These are phyloP conservation scores for Chamaecyparis obtusa DNA, from an alignment of 75 land plant genomes.

Conservation along the genomic window DNA sequence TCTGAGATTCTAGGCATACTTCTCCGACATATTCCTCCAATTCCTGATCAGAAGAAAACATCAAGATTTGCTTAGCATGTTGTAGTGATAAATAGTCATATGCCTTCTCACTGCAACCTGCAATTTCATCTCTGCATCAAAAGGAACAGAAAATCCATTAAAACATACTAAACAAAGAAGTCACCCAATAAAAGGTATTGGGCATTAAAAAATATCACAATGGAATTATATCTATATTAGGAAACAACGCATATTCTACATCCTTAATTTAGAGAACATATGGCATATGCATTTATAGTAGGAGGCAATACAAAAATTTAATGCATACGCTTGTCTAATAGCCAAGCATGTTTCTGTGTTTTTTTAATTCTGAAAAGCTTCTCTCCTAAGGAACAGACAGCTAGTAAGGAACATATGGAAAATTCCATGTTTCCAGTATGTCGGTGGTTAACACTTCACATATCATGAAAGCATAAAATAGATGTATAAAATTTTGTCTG, in stretches of 20 bases:
- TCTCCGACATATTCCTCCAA: slow-evolving; percentile 54
- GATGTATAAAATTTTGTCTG: neutral
- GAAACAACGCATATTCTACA: neutral
- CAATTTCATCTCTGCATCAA: slow-evolving; percentile 80
- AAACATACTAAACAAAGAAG: neutral
- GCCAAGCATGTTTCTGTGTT: neutral
- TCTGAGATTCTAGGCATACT: slow-evolving; percentile 24
- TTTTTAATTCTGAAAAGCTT: neutral
- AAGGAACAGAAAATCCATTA: slow-evolving; percentile 7
- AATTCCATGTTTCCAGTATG: neutral
- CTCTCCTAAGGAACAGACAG: neutral
- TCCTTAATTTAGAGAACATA: too few species aligned
- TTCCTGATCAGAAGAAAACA: slow-evolving; percentile 68
- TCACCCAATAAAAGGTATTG: neutral
- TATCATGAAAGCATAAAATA: neutral
- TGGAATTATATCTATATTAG: neutral
- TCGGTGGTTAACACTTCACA: neutral
- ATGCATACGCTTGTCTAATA: neutral
- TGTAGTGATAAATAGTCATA: slow-evolving; percentile 70
- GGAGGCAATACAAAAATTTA: neutral
- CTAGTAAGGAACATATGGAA: neutral
- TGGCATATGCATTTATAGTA: neutral
- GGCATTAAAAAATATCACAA: neutral
- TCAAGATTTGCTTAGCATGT: slow-evolving; percentile 73
- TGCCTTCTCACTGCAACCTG: slow-evolving; percentile 97